phyloP scores from a whole-genome alignment of 2,329 filamentous ascomycete species.

The Magnaporthales sp. region DNA sequence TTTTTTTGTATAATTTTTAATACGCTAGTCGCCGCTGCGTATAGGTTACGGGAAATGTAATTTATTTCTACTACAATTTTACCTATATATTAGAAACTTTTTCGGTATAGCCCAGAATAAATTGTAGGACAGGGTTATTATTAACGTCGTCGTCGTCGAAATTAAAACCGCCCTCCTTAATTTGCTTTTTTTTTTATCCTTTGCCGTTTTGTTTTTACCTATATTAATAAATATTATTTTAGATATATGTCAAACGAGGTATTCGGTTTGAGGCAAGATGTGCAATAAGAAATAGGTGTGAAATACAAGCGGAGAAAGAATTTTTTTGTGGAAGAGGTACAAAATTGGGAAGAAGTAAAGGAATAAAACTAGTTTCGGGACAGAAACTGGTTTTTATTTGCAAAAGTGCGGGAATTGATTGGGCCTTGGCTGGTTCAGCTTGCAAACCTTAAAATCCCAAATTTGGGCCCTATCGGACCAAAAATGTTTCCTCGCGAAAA shows the following conservation, averaged over 20 bases:
- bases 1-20: slow-evolving; percentile 2
- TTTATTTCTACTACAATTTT: slow-evolving; percentile 2
- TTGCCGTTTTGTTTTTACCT: slow-evolving; percentile 6
- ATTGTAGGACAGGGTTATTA: slow-evolving; percentile 6
- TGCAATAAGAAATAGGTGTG: too few relatives aligned
- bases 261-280: too few relatives aligned
- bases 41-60: background rate
- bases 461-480: background rate
- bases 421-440: too few relatives aligned
- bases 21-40: background rate
- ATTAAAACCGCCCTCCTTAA: slow-evolving; percentile 7
- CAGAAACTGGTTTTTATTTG: too few relatives aligned
- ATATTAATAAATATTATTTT: slow-evolving; percentile 1
- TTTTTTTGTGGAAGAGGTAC: too few relatives aligned
- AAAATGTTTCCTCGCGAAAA: slow-evolving; percentile 9
- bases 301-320: too few relatives aligned
- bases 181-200: slow-evolving; percentile 5
- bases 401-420: too few relatives aligned
- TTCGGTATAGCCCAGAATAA: slow-evolving; percentile 5
- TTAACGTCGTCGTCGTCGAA: slow-evolving; percentile 8
- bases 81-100: background rate
- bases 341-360: too few relatives aligned
- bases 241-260: too few relatives aligned
- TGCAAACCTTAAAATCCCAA: too few relatives aligned
- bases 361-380: too few relatives aligned